phyloP scores from a whole-genome alignment of 495 filamentous ascomycete genomes.

The Trichoderma reesei region DNA sequence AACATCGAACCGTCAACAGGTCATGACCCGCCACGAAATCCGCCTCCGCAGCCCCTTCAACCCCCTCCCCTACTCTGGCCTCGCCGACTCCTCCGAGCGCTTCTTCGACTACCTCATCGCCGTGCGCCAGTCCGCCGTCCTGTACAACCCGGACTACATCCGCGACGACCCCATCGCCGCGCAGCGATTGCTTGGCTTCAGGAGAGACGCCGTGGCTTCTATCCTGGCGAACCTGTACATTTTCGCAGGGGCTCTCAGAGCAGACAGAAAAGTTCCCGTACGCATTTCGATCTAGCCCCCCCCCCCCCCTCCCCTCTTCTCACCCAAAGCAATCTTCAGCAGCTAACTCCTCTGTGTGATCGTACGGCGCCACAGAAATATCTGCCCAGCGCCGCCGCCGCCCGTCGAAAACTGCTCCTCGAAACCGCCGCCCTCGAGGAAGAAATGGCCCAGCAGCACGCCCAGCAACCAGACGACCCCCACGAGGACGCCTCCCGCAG shows the following conservation, averaged over 20 bases:
- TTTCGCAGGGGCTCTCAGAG: conserved; percentile 42
- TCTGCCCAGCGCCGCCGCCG: conserved; percentile 42
- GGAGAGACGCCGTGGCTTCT: conserved; percentile 46
- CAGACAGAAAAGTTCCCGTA: conserved; percentile 39
- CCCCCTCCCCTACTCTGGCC: conserved; percentile 43
- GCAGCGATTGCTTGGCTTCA: conserved; percentile 33
- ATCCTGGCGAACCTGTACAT: conserved; percentile 50
- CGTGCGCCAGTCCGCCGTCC: conserved; percentile 46
- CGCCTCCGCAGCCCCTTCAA: conserved; percentile 48
- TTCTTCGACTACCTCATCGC: conserved; percentile 50
- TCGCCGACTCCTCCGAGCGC: conserved; percentile 43
- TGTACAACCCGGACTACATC: conserved; percentile 43
- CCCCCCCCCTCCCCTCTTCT: not conserved
- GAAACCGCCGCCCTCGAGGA: conserved; percentile 38
- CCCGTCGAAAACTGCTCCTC: conserved; percentile 41
- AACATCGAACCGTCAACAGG: conserved; percentile 16
- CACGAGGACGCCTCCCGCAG: conserved; percentile 9
- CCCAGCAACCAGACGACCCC: too few species aligned
- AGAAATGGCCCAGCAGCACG: conserved; percentile 18
- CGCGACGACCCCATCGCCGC: conserved; percentile 32
- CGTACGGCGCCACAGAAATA: conserved; percentile 24
- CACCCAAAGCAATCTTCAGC: conserved; percentile 6
- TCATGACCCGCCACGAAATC: conserved; percentile 47
- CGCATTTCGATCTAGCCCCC: not conserved
- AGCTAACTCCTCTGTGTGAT: too few species aligned